These are phyloP conservation scores for Rhodotorula kratochvilovae DNA, from an alignment of 768 basidiomycete genomes.

Conservation along the genomic window DNA sequence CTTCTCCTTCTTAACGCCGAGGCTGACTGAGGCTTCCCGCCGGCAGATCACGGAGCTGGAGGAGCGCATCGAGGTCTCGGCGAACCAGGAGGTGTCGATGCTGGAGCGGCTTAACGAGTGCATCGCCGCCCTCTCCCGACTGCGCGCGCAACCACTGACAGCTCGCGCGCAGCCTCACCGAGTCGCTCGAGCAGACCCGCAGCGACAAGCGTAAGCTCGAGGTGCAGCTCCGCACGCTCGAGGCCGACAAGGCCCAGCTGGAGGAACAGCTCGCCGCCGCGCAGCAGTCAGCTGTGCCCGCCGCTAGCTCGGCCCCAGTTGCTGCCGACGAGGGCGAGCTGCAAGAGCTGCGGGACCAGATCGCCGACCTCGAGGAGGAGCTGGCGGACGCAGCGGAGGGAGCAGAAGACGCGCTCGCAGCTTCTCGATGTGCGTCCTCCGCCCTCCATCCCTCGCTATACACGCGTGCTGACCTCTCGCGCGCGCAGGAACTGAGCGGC, in stretches of 20 bases:
- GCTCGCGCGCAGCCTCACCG: constrained; percentile 54
- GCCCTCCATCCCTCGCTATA: neutral
- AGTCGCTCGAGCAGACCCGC: constrained; percentile 58
- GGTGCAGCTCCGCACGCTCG: constrained; percentile 45
- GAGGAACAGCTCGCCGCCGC: constrained; percentile 39
- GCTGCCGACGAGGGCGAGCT: constrained; percentile 48
- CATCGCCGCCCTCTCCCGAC: neutral
- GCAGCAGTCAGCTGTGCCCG: neutral
- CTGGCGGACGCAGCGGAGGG: constrained; percentile 65
- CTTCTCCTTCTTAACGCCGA: neutral
- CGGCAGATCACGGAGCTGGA: constrained; percentile 70
- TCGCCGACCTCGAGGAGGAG: constrained; percentile 60
- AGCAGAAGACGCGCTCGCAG: constrained; percentile 75
- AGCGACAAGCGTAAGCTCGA: constrained; percentile 69
- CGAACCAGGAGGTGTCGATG: constrained; percentile 58
- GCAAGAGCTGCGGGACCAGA: constrained; percentile 61
- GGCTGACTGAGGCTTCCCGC: neutral
- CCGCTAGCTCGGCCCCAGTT: neutral
- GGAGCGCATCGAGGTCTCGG: constrained; percentile 61
- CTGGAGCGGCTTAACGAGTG: constrained; percentile 47
- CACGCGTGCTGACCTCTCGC: constrained; percentile 61
- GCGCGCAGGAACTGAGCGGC: constrained; percentile 14
- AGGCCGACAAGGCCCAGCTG: constrained; percentile 49
- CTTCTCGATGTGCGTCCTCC: constrained; percentile 53
- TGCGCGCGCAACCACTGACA: constrained; percentile 52